Evolutionary conservation across 768 basidiomycete species (phyloP), one percentile per base, ranked within the genome.

Genomic region (Tulasnella sp.): DNA sequence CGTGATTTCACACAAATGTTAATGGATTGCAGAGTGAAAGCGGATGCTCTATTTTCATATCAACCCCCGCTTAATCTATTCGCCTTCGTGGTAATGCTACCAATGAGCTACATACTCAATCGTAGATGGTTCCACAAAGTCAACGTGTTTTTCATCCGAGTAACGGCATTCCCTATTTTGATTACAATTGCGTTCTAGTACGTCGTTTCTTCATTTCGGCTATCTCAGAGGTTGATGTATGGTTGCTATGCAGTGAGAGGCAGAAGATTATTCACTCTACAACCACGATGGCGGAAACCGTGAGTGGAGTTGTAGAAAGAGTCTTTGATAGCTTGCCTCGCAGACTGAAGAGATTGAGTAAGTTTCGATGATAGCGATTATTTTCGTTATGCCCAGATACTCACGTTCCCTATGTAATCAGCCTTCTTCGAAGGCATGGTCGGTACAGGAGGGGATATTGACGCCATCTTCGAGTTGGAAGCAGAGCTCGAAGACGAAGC

Each of bases 91-190:
- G 70, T 93, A 56, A 83, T 99, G 74, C 70, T 91, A 55, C 91
- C 95, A 1, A 72, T 84, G 19, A 85, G 81, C 57, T 91, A 85
- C 63, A 66, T 90, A 45, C 70, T 95, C n/a, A 74, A 74, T 5
- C 89, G 91, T n/a, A 73, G 93, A 48, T 96, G 90, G 90, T 96
- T 98, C 63, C 93, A 98, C 63, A 96, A 96, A 70, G 85, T 89
- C 59, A 90, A 90, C 57, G 87, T 90, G 1, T 83, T 88, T 60
- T 74, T 88, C 73, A 90, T 90, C 59, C 76, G 84, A 62, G 57
- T 77, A 20, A 89, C 89, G 4, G 88, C 81, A 58, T 84, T 93
- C 59, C 91, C 91, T 0, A 75, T 91, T 13, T 68, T 96, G 32
- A 65, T 95, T 33, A 55, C 70, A 15, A 89, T 95, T 45, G 81